phyloP scores from a whole-genome alignment of 2,329 filamentous ascomycete species.

The Periglandula ipomoeae region DNA sequence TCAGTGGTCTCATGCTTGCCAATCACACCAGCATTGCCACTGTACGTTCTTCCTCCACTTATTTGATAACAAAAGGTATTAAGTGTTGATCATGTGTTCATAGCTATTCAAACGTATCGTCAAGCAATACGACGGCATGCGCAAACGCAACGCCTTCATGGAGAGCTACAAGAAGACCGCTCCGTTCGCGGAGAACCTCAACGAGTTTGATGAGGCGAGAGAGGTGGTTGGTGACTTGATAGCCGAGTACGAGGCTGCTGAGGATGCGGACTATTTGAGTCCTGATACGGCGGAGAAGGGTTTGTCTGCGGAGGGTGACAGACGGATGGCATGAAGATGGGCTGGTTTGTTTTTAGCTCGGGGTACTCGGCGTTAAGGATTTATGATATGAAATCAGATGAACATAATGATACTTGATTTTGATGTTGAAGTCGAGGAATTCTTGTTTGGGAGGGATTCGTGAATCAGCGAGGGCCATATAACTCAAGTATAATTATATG shows the following conservation, averaged over 20 bases:
- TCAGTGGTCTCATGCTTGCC: constrained; percentile 93
- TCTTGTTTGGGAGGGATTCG: too few relatives aligned
- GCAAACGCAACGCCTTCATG: constrained; percentile 94
- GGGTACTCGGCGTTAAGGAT: too few relatives aligned
- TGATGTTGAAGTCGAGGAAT: too few relatives aligned
- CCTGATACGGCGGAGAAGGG: constrained; percentile 51
- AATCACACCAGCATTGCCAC: constrained; percentile 98
- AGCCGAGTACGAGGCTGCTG: constrained; percentile 90
- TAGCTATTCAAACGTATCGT: constrained; percentile 89
- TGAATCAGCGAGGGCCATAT: too few relatives aligned
- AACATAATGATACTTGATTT: too few relatives aligned
- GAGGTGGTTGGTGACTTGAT: constrained; percentile 89
- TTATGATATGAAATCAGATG: too few relatives aligned
- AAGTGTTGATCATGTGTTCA: constrained; percentile 1
- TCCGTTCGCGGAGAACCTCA: constrained; percentile 81
- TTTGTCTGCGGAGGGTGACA: constrained; percentile 44
- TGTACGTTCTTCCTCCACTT: constrained; percentile 31
- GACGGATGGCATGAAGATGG: constrained; percentile 26
- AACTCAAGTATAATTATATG: too few relatives aligned
- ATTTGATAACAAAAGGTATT: too few relatives aligned
- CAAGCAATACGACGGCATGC: constrained; percentile 83
- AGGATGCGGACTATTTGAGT: constrained; percentile 81
- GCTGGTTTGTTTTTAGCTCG: neutral
- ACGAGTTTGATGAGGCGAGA: constrained; percentile 90
- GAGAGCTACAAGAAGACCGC: constrained; percentile 95